Evolutionary conservation across 2,329 filamentous ascomycete species (phyloP).

Genomic region (Trichothecium sympodiale): DNA sequence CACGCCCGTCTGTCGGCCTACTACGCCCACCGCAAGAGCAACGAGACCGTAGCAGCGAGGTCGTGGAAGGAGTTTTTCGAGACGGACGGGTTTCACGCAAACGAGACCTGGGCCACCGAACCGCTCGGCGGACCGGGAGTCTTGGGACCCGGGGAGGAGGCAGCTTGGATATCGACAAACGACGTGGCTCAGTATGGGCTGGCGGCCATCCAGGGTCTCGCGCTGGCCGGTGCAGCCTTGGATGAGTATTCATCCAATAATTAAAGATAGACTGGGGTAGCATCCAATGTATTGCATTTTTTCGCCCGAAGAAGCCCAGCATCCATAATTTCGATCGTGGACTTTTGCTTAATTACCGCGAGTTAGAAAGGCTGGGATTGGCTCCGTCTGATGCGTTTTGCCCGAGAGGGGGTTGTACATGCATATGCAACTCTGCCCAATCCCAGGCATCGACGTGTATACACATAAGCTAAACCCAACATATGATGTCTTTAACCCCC

Average conservation of each 20-base stretch:
- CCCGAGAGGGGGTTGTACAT: too few relatives aligned
- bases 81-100: constrained; percentile 31
- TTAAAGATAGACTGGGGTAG: too few relatives aligned
- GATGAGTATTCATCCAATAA: background rate
- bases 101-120: constrained; percentile 23
- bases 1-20: constrained; percentile 49
- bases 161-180: constrained; percentile 46
- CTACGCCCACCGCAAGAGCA: constrained; percentile 29
- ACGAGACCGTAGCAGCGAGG: constrained; percentile 33
- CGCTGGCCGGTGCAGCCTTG: constrained; percentile 13
- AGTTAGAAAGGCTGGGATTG: too few relatives aligned
- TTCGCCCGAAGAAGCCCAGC: too few relatives aligned
- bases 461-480: too few relatives aligned
- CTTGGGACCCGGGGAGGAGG: constrained; percentile 39
- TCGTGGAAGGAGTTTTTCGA: constrained; percentile 44
- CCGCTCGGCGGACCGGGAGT: constrained; percentile 30
- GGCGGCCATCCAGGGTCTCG: constrained; percentile 44
- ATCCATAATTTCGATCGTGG: too few relatives aligned
- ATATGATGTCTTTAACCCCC: too few relatives aligned
- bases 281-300: too few relatives aligned
- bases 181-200: constrained; percentile 45
- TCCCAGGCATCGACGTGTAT: too few relatives aligned
- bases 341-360: too few relatives aligned
- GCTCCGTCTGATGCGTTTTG: too few relatives aligned
- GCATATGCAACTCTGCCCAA: too few relatives aligned